These are phyloP conservation scores for Paecilomyces niveus DNA, from an alignment of 2,329 filamentous ascomycete genomes.

Conservation along the genomic window DNA sequence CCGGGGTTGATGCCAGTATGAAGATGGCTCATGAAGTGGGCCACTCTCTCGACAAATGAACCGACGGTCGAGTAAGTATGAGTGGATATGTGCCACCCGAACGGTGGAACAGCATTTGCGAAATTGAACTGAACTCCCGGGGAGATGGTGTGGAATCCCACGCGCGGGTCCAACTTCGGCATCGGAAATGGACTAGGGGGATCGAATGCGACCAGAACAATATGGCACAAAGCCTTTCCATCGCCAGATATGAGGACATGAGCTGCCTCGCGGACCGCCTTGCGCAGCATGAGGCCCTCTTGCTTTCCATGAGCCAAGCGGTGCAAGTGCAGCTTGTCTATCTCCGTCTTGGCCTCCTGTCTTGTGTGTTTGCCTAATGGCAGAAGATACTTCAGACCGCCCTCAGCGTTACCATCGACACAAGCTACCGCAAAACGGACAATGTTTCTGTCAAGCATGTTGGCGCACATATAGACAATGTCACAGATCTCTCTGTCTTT, in stretches of 20 bases:
- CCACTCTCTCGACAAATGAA: slow-evolving; percentile 10
- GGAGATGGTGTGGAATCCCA: slow-evolving; percentile 28
- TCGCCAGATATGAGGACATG: slow-evolving; percentile 15
- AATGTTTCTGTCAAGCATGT: slow-evolving; percentile 13
- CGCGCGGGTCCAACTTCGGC: slow-evolving; percentile 13
- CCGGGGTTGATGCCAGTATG: slow-evolving; percentile 22
- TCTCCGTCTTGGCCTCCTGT: slow-evolving; percentile 10
- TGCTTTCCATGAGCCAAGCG: slow-evolving; percentile 7
- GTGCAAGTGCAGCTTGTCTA: slow-evolving; percentile 13
- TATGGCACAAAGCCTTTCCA: slow-evolving; percentile 21
- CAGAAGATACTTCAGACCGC: slow-evolving; percentile 18
- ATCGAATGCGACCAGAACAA: slow-evolving; percentile 24
- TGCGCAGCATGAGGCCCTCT: slow-evolving; percentile 6
- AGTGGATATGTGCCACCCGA: slow-evolving; percentile 23
- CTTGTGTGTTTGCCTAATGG: slow-evolving; percentile 17
- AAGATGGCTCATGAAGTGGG: slow-evolving; percentile 17
- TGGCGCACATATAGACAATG: slow-evolving; percentile 14
- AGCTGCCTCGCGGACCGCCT: slow-evolving; percentile 17
- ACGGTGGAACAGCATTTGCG: slow-evolving; percentile 4
- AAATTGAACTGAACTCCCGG: slow-evolving; percentile 17
- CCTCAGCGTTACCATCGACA: slow-evolving; percentile 11
- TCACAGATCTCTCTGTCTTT: slow-evolving; percentile 14
- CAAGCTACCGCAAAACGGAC: slow-evolving; percentile 21
- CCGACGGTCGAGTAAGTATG: slow-evolving; percentile 10
- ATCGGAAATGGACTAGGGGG: slow-evolving; percentile 12